phyloP scores from a whole-genome alignment of 1,284 basidiomycete species.

The Irpex rosettiformis region DNA sequence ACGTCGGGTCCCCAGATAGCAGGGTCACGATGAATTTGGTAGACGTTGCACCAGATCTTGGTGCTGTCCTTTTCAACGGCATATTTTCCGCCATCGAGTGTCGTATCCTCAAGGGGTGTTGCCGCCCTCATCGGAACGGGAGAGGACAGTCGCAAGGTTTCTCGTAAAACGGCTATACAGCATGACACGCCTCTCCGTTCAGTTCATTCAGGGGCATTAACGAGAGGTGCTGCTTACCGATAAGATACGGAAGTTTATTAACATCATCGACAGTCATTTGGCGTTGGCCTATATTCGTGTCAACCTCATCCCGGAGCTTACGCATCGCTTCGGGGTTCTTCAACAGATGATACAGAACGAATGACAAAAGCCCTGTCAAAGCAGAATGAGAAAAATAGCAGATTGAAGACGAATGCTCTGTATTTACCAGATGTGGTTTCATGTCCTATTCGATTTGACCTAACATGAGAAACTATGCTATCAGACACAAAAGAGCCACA shows the following conservation, averaged over 20 bases:
- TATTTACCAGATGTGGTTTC: conserved; percentile 41
- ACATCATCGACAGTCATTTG: conserved; percentile 36
- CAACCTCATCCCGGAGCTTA: conserved; percentile 44
- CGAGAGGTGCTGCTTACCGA: conserved; percentile 23
- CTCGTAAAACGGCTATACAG: conserved; percentile 40
- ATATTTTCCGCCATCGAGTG: conserved; percentile 36
- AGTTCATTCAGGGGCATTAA: too few species aligned
- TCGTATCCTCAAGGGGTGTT: conserved; percentile 33
- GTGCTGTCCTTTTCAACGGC: conserved; percentile 31
- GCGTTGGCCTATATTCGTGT: conserved; percentile 37
- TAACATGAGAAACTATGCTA: too few species aligned
- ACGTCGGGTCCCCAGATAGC: conserved; percentile 48
- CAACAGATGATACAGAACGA: conserved; percentile 41
- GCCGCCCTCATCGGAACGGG: conserved; percentile 36
- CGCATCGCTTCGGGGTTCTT: conserved; percentile 40
- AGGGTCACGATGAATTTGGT: conserved; percentile 40
- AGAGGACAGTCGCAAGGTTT: conserved; percentile 41
- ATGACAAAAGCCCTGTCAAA: conserved; percentile 33
- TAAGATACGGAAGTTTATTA: conserved; percentile 40
- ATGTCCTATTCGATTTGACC: conserved; percentile 32
- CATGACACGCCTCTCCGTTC: too few species aligned
- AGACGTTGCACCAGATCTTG: conserved; percentile 29
- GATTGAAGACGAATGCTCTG: background rate
- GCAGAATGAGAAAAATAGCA: background rate
- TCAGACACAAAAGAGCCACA: too few species aligned